Conservation (phyloP, 1,139 yeast genomes). For the Sugiyamaella novakii region DNA sequence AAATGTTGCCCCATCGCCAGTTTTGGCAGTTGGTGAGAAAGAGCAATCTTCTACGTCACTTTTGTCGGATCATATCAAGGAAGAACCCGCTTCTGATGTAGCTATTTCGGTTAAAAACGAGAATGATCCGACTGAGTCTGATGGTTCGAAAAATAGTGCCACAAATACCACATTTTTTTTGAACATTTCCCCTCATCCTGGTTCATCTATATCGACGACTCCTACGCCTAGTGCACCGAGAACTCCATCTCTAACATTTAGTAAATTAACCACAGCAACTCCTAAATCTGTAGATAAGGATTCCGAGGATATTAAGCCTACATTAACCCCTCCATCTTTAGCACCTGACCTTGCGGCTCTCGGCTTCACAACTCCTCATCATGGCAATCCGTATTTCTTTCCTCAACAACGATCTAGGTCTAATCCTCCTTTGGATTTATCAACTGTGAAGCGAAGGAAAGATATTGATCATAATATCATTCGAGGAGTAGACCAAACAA, state of each 20-base stretch:
- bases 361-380: constrained; percentile 20
- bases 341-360: too few relatives aligned
- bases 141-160: too few relatives aligned
- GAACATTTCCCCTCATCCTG: constrained; percentile 1
- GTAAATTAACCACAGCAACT: too few relatives aligned
- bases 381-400: constrained; percentile 43
- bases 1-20: too few relatives aligned
- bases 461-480: constrained; percentile 15
- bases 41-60: too few relatives aligned
- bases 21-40: too few relatives aligned
- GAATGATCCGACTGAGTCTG: too few relatives aligned
- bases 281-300: neutral
- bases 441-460: constrained; percentile 39
- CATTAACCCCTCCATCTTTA: neutral
- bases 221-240: too few relatives aligned
- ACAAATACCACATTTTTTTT: neutral
- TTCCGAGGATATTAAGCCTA: neutral
- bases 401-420: constrained; percentile 50
- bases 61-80: too few relatives aligned
- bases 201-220: neutral
- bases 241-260: too few relatives aligned
- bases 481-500: constrained; percentile 4
- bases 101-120: constrained; percentile 1
- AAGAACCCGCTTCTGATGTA: too few relatives aligned
- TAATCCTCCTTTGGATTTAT: constrained; percentile 47